Evolutionary conservation across 257 asterid genomes (phyloP), one percentile per base, ranked within the genome.

Genomic region (Hygrophila difformis): DNA sequence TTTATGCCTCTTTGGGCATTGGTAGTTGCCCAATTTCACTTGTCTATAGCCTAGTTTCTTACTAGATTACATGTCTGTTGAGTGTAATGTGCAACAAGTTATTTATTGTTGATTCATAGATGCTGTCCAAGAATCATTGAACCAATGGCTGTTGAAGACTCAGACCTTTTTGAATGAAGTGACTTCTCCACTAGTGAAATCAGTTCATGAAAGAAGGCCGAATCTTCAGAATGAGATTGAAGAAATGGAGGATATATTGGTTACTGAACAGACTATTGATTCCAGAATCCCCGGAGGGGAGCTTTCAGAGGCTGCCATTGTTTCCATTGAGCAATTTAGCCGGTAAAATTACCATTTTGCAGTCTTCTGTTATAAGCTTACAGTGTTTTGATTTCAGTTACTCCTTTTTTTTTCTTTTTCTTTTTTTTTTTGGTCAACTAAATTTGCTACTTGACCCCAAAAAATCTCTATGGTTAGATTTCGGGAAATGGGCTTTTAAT

Each of bases 311-410:
- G 93, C 84, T 49, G 82, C 99, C 37, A 72, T 91, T 63, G 51
- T 82, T 64, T 91, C 96, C 59, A 72, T 91, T 18, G 99, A 91
- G 80, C 96, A 86, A 70, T 91, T 91, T 67, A 78, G 96, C 92
- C 70, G 95, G 99, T 91, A 80, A 60, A 57, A 59, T 33, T 38
- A 8, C 2, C 44, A 5, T 8, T 35, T n/a, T n/a, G n/a, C n/a
- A n/a, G n/a, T n/a, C n/a, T n/a, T n/a, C n/a, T n/a, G n/a, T n/a
- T n/a, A n/a, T n/a, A n/a, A n/a, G n/a, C n/a, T n/a, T n/a, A n/a
- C n/a, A n/a, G n/a, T n/a, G n/a, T n/a, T n/a, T n/a, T n/a, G n/a
- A n/a, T n/a, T n/a, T n/a, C n/a, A n/a, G n/a, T n/a, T n/a, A n/a
- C n/a, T n/a, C n/a, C n/a, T 37, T 23, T 15, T 28, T 13, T 12